Conservation (phyloP, 2,329 filamentous ascomycete species). For the Coniochaeta sp. region DNA sequence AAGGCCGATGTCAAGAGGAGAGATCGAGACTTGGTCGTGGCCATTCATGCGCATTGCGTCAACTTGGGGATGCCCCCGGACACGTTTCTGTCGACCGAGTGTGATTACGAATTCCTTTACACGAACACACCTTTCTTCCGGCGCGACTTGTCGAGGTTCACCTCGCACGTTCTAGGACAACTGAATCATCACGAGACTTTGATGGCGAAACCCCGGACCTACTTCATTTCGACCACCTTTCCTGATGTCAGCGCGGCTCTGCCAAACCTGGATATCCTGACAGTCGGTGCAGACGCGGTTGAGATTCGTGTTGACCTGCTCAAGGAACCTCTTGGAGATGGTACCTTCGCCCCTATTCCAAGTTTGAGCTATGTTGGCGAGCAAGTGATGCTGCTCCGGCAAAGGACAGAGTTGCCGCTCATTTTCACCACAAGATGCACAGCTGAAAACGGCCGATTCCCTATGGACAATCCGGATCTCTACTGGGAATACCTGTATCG, state of each 20-base stretch:
- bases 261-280: conserved; percentile 79
- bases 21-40: conserved; percentile 51
- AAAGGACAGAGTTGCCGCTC: conserved; percentile 81
- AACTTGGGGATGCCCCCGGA: conserved; percentile 65
- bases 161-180: conserved; percentile 74
- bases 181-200: conserved; percentile 71
- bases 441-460: conserved; percentile 75
- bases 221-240: conserved; percentile 83
- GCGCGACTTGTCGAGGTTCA: conserved; percentile 69
- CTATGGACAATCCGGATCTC: conserved; percentile 69
- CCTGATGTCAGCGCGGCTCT: conserved; percentile 77
- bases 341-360: conserved; percentile 57
- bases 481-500: conserved; percentile 76
- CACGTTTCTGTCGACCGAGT: conserved; percentile 54
- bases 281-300: conserved; percentile 78
- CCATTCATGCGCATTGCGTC: conserved; percentile 72
- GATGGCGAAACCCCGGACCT: conserved; percentile 70
- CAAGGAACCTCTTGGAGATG: conserved; percentile 60
- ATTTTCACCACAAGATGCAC: conserved; percentile 82
- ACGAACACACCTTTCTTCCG: conserved; percentile 65
- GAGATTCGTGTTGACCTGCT: conserved; percentile 80
- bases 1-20: conserved; percentile 50
- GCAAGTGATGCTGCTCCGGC: conserved; percentile 76
- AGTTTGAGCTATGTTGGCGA: conserved; percentile 80
- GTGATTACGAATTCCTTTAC: conserved; percentile 85